Conservation (phyloP, 345 rosid genomes). For the Eucalyptus cloeziana region DNA sequence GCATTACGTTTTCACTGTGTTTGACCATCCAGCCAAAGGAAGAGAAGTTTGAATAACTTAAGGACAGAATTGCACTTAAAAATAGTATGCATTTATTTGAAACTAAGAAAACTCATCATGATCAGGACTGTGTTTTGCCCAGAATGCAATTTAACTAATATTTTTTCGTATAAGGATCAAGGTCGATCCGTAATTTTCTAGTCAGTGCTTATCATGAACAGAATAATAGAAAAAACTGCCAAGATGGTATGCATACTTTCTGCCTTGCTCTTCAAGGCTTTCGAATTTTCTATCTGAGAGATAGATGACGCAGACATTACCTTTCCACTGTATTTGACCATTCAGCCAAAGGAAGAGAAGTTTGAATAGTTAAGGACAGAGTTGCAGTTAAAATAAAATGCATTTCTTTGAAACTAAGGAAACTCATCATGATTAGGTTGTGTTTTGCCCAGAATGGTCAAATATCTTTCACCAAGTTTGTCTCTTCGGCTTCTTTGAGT, state of each 20-base stretch:
- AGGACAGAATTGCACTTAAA: not conserved
- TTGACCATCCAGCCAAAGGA: not conserved
- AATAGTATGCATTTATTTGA: not conserved
- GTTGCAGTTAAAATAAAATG: not conserved
- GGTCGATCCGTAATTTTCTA: too few relatives aligned
- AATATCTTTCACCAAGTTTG: too few relatives aligned
- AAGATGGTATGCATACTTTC: not conserved
- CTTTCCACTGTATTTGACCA: not conserved
- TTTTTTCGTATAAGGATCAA: too few relatives aligned
- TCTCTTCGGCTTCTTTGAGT: too few relatives aligned
- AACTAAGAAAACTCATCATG: not conserved
- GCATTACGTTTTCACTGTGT: not conserved
- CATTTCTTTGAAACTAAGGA: not conserved
- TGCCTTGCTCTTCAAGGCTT: not conserved
- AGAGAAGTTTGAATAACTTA: not conserved
- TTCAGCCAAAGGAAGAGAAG: not conserved
- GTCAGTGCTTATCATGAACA: too few relatives aligned
- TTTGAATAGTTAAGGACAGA: not conserved
- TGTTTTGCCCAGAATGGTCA: too few relatives aligned
- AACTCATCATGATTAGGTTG: not conserved
- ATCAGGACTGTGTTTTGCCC: not conserved
- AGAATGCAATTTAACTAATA: too few relatives aligned
- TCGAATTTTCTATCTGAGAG: not conserved
- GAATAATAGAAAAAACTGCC: not conserved
- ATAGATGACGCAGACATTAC: not conserved